Evolutionary conservation across 1,139 yeast species (phyloP).

Genomic region (Ogataea hybrid): DNA sequence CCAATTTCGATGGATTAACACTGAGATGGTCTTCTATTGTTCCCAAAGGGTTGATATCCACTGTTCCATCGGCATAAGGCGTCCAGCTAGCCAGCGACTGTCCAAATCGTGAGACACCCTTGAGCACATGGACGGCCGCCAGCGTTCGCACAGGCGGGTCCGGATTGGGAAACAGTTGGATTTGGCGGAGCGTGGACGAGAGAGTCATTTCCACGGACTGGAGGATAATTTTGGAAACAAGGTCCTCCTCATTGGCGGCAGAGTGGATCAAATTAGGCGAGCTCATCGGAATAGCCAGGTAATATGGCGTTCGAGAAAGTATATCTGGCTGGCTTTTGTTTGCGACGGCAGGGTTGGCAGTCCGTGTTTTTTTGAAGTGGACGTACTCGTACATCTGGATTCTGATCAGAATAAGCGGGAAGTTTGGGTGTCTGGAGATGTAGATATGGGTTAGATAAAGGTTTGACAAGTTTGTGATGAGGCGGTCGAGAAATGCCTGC

Average conservation of each 20-base stretch:
- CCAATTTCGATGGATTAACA: slow-evolving; percentile 22
- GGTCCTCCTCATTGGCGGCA: slow-evolving; percentile 43
- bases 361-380: slow-evolving; percentile 16
- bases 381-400: slow-evolving; percentile 64
- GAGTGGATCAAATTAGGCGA: slow-evolving; percentile 69
- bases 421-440: slow-evolving; percentile 64
- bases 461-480: slow-evolving; percentile 48
- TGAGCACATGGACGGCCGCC: slow-evolving; percentile 51
- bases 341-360: slow-evolving; percentile 19
- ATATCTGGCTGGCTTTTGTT: slow-evolving; percentile 30
- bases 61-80: slow-evolving; percentile 62
- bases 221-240: slow-evolving; percentile 50
- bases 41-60: slow-evolving; percentile 62
- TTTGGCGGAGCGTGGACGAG: slow-evolving; percentile 36
- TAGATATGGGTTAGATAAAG: slow-evolving; percentile 59
- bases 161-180: slow-evolving; percentile 31
- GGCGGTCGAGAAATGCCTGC: slow-evolving; percentile 43
- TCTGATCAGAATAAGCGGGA: slow-evolving; percentile 59
- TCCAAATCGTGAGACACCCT: slow-evolving; percentile 60
- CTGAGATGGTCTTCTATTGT: slow-evolving; percentile 35
- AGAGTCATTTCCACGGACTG: slow-evolving; percentile 58
- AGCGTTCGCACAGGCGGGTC: slow-evolving; percentile 54
- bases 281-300: slow-evolving; percentile 63
- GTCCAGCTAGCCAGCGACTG: slow-evolving; percentile 67
- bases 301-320: slow-evolving; percentile 56